Conservation (phyloP, 805 yeast species). For the Saturnispora galanensis region DNA sequence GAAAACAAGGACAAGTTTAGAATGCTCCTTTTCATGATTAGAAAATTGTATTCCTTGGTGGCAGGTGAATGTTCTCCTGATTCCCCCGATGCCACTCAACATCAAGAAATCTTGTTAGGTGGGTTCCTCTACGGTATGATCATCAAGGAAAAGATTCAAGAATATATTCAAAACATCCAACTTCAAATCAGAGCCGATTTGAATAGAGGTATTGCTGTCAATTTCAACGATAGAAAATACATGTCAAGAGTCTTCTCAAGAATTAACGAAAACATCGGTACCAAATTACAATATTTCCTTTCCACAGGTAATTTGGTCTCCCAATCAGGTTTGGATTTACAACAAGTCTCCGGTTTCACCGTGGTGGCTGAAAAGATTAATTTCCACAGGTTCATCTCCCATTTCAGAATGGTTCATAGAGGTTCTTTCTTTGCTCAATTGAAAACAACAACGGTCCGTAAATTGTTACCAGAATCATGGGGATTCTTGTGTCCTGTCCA, state of each 20-base stretch:
- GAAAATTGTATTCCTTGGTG: constrained; percentile 88
- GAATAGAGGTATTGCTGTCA: constrained; percentile 69
- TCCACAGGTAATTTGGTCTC: constrained; percentile 96
- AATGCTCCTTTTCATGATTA: constrained; percentile 84
- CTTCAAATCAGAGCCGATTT: constrained; percentile 72
- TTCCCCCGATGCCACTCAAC: constrained; percentile 98
- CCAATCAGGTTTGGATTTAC: constrained; percentile 94
- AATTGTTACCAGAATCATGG: constrained; percentile 95
- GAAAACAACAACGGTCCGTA: constrained; percentile 95
- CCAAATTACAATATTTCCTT: constrained; percentile 84
- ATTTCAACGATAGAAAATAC: constrained; percentile 76
- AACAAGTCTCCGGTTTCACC: constrained; percentile 95
- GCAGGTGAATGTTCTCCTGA: constrained; percentile 97
- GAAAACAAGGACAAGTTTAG: constrained; percentile 73
- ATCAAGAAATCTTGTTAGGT: constrained; percentile 91
- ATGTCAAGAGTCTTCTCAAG: constrained; percentile 69
- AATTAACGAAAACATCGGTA: constrained; percentile 88
- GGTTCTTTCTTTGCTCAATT: constrained; percentile 98
- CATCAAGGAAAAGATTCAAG: constrained; percentile 91
- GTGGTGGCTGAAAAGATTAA: constrained; percentile 98
- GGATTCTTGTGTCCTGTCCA: constrained; percentile 98
- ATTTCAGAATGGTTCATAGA: constrained; percentile 98
- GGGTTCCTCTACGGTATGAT: constrained; percentile 97
- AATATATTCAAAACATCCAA: constrained; percentile 66
- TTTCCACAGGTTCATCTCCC: constrained; percentile 94